Conservation (phyloP, 1,284 basidiomycete species). For the Phaffia rhodozyma region DNA sequence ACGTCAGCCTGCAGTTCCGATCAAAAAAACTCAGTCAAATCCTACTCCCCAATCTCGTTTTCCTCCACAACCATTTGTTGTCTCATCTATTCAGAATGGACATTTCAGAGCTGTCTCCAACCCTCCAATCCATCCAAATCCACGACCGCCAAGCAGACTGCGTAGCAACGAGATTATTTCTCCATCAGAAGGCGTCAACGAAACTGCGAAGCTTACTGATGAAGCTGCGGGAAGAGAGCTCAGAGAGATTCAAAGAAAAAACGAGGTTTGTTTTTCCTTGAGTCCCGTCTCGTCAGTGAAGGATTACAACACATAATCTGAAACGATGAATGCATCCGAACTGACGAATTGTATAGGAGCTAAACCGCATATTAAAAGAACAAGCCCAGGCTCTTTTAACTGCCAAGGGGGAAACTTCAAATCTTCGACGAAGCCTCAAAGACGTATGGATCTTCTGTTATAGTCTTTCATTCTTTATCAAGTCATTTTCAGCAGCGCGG, state of each 20-base stretch:
- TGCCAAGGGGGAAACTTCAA: slow-evolving; percentile 7
- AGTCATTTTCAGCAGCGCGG: not conserved
- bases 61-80: no score
- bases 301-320: no score
- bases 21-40: not conserved
- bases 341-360: not conserved
- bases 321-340: not conserved
- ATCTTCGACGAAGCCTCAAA: not conserved
- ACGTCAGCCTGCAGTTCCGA: not conserved
- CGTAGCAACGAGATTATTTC: not conserved
- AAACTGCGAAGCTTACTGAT: not conserved
- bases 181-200: not conserved
- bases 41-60: not conserved
- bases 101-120: no score
- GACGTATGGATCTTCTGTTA: not conserved
- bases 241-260: not conserved
- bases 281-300: not conserved
- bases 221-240: not conserved
- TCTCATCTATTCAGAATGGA: no score
- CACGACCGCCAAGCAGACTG: no score
- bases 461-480: not conserved
- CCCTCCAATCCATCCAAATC: no score
- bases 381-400: not conserved
- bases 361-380: not conserved
- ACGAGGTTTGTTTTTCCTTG: not conserved